Evolutionary conservation across 192 early-diverging fungal genomes (phyloP).

Genomic region (Phycomyces blakesleeanus): DNA sequence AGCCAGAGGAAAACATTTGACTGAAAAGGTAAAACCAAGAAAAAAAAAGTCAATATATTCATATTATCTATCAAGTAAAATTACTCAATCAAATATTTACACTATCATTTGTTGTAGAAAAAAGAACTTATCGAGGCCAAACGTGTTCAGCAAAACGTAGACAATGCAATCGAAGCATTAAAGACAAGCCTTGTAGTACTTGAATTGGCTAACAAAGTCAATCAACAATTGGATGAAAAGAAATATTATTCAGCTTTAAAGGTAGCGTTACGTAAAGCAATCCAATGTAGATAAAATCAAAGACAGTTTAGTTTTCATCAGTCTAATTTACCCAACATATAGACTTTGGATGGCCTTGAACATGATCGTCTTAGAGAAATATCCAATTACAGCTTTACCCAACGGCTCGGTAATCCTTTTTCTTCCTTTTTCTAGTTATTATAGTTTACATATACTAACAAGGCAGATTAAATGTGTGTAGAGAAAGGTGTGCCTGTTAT

Average conservation of each 20-base stretch:
- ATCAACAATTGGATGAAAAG: slow-evolving; percentile 68
- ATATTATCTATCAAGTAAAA: too few relatives aligned
- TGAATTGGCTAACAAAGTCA: slow-evolving; percentile 82
- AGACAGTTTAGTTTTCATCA: too few relatives aligned
- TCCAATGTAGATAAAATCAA: too few relatives aligned
- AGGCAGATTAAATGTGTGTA: slow-evolving; percentile 20
- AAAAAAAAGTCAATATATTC: too few relatives aligned
- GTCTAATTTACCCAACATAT: neutral
- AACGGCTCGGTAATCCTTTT: slow-evolving; percentile 61
- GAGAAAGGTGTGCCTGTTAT: slow-evolving; percentile 86
- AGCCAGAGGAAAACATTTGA: slow-evolving; percentile 68
- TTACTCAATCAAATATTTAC: neutral
- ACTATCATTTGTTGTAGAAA: slow-evolving; percentile 51
- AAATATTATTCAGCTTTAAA: slow-evolving; percentile 93
- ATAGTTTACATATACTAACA: neutral
- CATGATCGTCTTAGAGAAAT: slow-evolving; percentile 70
- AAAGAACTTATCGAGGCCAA: slow-evolving; percentile 71
- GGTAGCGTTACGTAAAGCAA: too few relatives aligned
- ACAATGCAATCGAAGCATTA: slow-evolving; percentile 75
- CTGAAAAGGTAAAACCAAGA: slow-evolving; percentile 69
- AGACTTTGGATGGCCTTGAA: slow-evolving; percentile 86
- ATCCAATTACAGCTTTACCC: slow-evolving; percentile 78
- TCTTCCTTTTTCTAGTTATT: slow-evolving; percentile 7
- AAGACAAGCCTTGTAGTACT: slow-evolving; percentile 82
- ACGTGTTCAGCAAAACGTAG: slow-evolving; percentile 83